Evolutionary conservation across 148 eudicot genomes (phyloP), one percentile per base, ranked within the genome.

Genomic region (Heliamphora exappendiculata): DNA sequence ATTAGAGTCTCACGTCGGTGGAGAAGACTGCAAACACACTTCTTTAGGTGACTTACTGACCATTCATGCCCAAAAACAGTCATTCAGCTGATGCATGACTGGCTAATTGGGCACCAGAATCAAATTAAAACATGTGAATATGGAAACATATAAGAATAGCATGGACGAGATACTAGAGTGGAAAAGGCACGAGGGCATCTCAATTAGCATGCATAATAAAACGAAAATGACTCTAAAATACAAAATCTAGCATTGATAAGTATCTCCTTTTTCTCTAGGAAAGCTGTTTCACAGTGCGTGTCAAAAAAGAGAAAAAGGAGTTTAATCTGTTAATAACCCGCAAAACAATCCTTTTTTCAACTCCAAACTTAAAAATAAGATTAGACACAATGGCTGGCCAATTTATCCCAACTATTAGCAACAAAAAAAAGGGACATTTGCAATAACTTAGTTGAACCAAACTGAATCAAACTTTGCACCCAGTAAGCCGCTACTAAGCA

Each of bases 31-130:
- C 64, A 71, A 7, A 78, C 87, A 55, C 22, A 33, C 19, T 78
- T 0, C 58, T 77, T 5, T 77, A 45, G 67, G 79, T 77, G 74
- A 39, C 79, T 77, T 87, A 88, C 89, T 84, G 89, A 86, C 86
- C 91, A 86, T 36, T 82, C 89, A 82, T 84, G 85, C 81, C 77
- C 19, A 74, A 72, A 10, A 59, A 82, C 79, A 83, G 78, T 69
- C 78, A 80, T 62, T 57, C 3, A 72, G 75, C 78, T 75, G 77
- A 77, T 49, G 77, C 72, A 75, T 84, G 86, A 82, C 74, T 72
- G 84, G 87, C 89, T 86, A 88, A 88, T 88, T 84, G 28, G 82
- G 73, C 91, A 78, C 91, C 89, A 72, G 2, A 78, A 33, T 17
- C 37, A 53, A 76, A 49, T 14, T 39, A 57, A 39, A 39, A 39